Evolutionary conservation across 768 basidiomycete genomes (phyloP).

Genomic region (Leccinum ochraceum): DNA sequence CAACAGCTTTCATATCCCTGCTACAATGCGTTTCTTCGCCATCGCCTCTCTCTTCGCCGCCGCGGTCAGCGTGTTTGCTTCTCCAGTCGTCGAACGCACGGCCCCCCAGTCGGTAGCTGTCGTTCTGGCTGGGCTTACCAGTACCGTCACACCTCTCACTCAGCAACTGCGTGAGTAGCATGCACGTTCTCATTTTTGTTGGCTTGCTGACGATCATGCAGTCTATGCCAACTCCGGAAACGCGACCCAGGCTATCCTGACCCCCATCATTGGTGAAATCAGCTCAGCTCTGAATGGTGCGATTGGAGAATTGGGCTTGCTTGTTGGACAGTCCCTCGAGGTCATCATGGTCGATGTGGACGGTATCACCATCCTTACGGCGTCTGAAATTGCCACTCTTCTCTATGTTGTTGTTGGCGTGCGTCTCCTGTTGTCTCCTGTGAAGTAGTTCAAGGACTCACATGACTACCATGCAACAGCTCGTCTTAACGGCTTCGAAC

Average conservation of each 20-base stretch:
- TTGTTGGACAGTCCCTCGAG: conserved; percentile 3
- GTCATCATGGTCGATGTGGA: conserved; percentile 11
- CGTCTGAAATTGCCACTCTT: conserved; percentile 10
- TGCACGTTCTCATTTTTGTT: neutral
- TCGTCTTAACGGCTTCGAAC: conserved; percentile 5
- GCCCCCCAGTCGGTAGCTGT: conserved; percentile 5
- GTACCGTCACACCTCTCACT: conserved; percentile 8
- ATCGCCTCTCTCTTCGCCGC: conserved; percentile 10
- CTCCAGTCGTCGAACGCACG: conserved; percentile 11
- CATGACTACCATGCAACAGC: conserved; percentile 3
- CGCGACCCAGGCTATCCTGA: conserved; percentile 12
- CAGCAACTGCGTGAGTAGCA: conserved; percentile 12
- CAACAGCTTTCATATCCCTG: neutral
- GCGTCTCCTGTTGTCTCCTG: neutral
- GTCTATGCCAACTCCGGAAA: conserved; percentile 13
- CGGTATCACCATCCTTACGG: neutral
- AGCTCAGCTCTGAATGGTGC: conserved; percentile 7
- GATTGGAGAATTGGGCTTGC: conserved; percentile 2
- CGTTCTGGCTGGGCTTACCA: conserved; percentile 6
- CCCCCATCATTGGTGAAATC: conserved; percentile 9
- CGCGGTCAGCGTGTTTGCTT: conserved; percentile 10
- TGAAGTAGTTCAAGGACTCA: neutral
- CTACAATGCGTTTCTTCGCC: conserved; percentile 14
- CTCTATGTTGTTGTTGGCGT: conserved; percentile 6
- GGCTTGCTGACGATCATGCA: neutral